Conservation (phyloP, 2,329 filamentous ascomycete species). For the Ceratocystis variospora region DNA sequence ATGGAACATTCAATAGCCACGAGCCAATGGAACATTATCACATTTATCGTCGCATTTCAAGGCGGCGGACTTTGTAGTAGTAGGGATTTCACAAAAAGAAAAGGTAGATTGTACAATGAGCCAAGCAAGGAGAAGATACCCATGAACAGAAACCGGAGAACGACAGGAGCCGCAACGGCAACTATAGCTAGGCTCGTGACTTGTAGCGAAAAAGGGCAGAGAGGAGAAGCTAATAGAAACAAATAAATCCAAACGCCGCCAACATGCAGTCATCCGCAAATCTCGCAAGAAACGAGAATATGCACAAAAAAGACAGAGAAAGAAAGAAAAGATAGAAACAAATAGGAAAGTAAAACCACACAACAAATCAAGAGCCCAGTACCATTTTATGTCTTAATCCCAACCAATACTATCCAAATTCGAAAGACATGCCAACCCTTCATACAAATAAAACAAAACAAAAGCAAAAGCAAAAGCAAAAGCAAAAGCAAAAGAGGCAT, state of each 20-base stretch:
- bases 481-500: not conserved
- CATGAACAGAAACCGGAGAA: not conserved
- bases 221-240: not conserved
- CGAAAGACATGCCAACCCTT: not conserved
- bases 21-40: not conserved
- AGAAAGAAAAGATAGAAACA: not conserved
- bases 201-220: not conserved
- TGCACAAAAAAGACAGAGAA: not conserved
- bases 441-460: not conserved
- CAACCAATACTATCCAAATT: slow-evolving; percentile 8
- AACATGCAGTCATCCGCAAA: not conserved
- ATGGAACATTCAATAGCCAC: not conserved
- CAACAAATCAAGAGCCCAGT: not conserved
- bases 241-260: not conserved
- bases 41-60: not conserved
- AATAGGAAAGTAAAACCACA: not conserved
- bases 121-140: not conserved
- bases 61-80: not conserved
- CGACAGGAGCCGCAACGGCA: not conserved
- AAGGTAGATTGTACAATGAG: not conserved
- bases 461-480: not conserved
- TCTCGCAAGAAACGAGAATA: not conserved
- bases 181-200: too few species aligned
- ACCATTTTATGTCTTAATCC: slow-evolving; percentile 4
- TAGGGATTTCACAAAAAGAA: not conserved